Conservation (phyloP, 495 filamentous ascomycete genomes). For the Parachaetomium inaequale region DNA sequence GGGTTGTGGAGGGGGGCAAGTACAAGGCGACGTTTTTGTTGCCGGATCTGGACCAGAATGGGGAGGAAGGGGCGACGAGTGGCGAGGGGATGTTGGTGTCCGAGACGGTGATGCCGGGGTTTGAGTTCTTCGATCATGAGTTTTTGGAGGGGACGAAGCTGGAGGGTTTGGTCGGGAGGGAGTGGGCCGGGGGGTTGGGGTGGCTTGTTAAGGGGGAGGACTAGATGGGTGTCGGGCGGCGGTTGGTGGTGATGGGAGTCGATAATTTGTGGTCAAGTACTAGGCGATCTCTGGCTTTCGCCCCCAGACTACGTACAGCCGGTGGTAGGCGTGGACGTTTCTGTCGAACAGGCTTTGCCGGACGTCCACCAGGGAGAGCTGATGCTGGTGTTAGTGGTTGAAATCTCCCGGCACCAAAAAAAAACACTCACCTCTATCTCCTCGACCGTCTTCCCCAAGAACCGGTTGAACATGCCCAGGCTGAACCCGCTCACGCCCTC, state of each 20-base stretch:
- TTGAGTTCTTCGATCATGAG: conserved; percentile 63
- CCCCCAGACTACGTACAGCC: conserved; percentile 53
- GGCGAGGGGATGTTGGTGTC: conserved; percentile 57
- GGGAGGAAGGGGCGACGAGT: conserved; percentile 22
- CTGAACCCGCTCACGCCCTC: conserved; percentile 35
- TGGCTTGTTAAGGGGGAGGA: conserved; percentile 40
- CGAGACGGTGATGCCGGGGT: conserved; percentile 63
- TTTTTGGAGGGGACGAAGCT: conserved; percentile 50
- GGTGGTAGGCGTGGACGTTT: conserved; percentile 53
- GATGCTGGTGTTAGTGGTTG: conserved; percentile 11
- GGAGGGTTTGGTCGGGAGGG: conserved; percentile 32
- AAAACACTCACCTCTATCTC: conserved; percentile 39
- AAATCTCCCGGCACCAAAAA: not conserved
- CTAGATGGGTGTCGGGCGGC: not conserved
- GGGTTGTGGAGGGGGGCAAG: conserved; percentile 64
- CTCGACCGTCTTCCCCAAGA: conserved; percentile 41
- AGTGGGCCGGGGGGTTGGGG: conserved; percentile 42
- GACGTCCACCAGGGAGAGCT: conserved; percentile 59
- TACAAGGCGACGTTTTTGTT: conserved; percentile 58
- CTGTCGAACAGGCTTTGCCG: conserved; percentile 53
- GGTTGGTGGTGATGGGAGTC: not conserved
- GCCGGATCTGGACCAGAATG: conserved; percentile 34
- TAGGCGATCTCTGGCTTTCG: conserved; percentile 44
- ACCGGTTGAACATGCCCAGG: conserved; percentile 25
- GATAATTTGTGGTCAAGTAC: not conserved